A percentile compares a stretch with the other conserved stretches of the same genome.
These are phyloP conservation scores for Trametes maxima DNA, from an alignment of 768 basidiomycete species.

Conservation along the genomic window DNA sequence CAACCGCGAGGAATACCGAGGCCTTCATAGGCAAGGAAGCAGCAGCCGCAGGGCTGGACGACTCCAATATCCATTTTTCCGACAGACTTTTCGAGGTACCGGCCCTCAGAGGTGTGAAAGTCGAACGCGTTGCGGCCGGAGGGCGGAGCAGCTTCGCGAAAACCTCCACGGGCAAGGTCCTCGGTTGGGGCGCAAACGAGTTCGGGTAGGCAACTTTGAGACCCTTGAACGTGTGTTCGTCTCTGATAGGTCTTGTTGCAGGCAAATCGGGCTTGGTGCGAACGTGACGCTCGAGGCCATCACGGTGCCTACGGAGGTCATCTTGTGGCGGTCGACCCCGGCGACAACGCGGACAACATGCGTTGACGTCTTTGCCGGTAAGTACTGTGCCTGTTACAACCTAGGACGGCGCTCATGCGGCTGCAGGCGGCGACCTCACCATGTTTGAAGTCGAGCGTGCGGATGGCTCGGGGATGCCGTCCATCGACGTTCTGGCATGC, in stretches of 20 bases:
- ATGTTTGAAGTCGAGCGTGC: slow-evolving; percentile 73
- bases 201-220: slow-evolving; percentile 56
- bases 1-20: slow-evolving; percentile 29
- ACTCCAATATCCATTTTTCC: slow-evolving; percentile 61
- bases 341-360: slow-evolving; percentile 59
- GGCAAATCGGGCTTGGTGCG: slow-evolving; percentile 80
- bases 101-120: slow-evolving; percentile 59
- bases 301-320: slow-evolving; percentile 81
- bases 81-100: slow-evolving; percentile 78
- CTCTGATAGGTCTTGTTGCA: slow-evolving; percentile 32
- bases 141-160: slow-evolving; percentile 71
- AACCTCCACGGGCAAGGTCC: slow-evolving; percentile 68
- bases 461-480: slow-evolving; percentile 37
- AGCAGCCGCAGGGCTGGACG: slow-evolving; percentile 30
- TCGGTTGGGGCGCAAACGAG: slow-evolving; percentile 91
- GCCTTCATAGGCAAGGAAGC: slow-evolving; percentile 29
- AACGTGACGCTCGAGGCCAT: slow-evolving; percentile 66
- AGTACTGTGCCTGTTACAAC: slow-evolving; percentile 13
- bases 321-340: slow-evolving; percentile 63
- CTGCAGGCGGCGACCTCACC: slow-evolving; percentile 67
- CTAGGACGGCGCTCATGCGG: slow-evolving; percentile 25
- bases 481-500: slow-evolving; percentile 67
- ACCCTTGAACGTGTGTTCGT: background rate
- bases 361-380: slow-evolving; percentile 65
- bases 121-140: slow-evolving; percentile 75